Evolutionary conservation across 2,329 filamentous ascomycete species (phyloP), one percentile per base, ranked within the genome.

Genomic region (Acrocalymma vagum): DNA sequence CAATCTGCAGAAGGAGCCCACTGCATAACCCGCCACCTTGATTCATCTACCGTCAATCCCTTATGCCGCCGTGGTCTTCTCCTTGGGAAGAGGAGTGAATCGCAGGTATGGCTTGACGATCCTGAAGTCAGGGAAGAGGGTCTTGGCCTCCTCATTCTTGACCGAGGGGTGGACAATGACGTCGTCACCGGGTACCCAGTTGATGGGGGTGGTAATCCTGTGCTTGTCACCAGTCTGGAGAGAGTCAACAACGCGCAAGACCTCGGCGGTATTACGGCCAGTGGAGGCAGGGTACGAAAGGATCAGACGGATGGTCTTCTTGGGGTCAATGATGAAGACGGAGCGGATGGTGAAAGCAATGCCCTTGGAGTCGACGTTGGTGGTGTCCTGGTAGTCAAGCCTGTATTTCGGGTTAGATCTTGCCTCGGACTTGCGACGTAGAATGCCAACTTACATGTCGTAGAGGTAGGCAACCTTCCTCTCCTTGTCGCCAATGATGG

Each of bases 291-390:
- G 81, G 74, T 85, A 85, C 48, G 78, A 78, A 45, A 85, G 72
- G 60, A 83, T 84, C 40, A 79, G 74, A 53, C 81, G 80, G 63
- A 85, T 84, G 47, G 76, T 82, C 77, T 83, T 83, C 72, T 79
- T 80, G 42, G 81, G 82, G 72, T 85, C 81, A 67, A 85, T 83
- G 68, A 84, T 72, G 72, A 84, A 85, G 62, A 85, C 81, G 39
- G 78, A 82, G 65, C 82, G 81, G 70, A 84, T 84, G 61, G 81
- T 84, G 69, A 84, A 84, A 33, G 82, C 80, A 45, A 77, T 72
- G 63, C 76, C 76, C 72, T 78, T 79, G 48, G 62, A 62, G 58
- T 83, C 77, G 51, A 84, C 76, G 64, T 82, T 83, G 69, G 81
- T 83, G 45, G 79, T 75, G 53, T 78, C 76, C 55, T 78, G 76